Evolutionary conservation across 2,329 filamentous ascomycete genomes (phyloP), one percentile per base, ranked within the genome.

Genomic region (Fusarium globosum): DNA sequence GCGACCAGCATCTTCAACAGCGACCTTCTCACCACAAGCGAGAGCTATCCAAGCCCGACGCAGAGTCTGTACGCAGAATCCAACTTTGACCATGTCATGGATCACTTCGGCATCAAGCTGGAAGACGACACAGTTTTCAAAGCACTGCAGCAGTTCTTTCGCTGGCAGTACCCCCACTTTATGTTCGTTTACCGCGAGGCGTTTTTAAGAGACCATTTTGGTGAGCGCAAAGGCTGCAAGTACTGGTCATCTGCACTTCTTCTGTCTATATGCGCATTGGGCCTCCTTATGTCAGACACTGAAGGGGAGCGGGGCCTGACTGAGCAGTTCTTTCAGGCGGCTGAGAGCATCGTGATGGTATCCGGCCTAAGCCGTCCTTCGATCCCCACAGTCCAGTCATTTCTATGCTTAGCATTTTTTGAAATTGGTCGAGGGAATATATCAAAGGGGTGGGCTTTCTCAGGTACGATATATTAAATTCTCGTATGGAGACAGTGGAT

Each of bases 131-230:
- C 55, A 16, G 43, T 42, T 7, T 42, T 64, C 4, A 64, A 64
- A 16, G 61, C 61, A 20, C 15, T 64, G 7, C 55, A 61, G 7
- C 55, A 61, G 16, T 64, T 64, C n/a, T 64, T 64, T 23, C 55
- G 61, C 11, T 64, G 61, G 61, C 61, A 64, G 23, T 64, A 64
- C 2, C 61, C 61, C 11, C 61, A 64, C 10, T 64, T 64, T 13
- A 64, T 64, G 61, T 64, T 64, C 3, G 28, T 64, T 6, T 64
- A 64, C 2, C 20, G 61, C 11, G 61, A 64, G 14, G 61, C 61
- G 4, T 64, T 64, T 16, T 36, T 64, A 4, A 60, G 61, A 49
- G 61, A 64, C 30, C 55, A 64, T 61, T 64, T 64, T 33, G 55
- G 55, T 15, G 55, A 61, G 21, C 43, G 43, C 1, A 42, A 46